These are phyloP conservation scores for Knoxia roxburghii DNA, from an alignment of 257 asterid genomes.

Conservation along the genomic window DNA sequence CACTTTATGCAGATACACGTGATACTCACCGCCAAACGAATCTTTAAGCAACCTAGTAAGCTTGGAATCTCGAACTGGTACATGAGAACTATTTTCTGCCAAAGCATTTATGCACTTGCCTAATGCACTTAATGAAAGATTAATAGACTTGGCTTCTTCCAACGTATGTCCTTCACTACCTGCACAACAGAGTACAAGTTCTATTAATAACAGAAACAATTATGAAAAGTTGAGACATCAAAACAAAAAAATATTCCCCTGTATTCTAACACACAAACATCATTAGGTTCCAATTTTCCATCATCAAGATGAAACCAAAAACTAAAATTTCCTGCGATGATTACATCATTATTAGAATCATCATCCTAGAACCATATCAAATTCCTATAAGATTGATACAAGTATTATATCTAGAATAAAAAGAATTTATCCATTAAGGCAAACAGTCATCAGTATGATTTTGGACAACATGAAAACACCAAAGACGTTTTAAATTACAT, in stretches of 20 bases:
- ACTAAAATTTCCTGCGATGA: too few relatives aligned
- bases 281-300: neutral
- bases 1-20: constrained; percentile 2
- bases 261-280: neutral
- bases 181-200: constrained; percentile 30
- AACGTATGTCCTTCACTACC: constrained; percentile 98
- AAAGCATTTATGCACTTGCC: constrained; percentile 99
- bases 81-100: constrained; percentile 98
- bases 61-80: constrained; percentile 97
- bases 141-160: constrained; percentile 98
- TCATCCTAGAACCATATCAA: neutral
- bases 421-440: neutral
- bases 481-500: too few relatives aligned
- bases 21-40: constrained; percentile 93
- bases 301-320: neutral
- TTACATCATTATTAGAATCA: neutral
- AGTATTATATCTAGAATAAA: neutral
- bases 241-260: neutral
- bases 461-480: neutral
- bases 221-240: neutral
- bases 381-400: neutral
- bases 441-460: neutral
- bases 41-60: constrained; percentile 95
- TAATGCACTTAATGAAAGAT: constrained; percentile 92
- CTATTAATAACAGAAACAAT: neutral